Evolutionary conservation across 352 stramenopile genomes (phyloP).

Genomic region (Phytophthora parvispora): DNA sequence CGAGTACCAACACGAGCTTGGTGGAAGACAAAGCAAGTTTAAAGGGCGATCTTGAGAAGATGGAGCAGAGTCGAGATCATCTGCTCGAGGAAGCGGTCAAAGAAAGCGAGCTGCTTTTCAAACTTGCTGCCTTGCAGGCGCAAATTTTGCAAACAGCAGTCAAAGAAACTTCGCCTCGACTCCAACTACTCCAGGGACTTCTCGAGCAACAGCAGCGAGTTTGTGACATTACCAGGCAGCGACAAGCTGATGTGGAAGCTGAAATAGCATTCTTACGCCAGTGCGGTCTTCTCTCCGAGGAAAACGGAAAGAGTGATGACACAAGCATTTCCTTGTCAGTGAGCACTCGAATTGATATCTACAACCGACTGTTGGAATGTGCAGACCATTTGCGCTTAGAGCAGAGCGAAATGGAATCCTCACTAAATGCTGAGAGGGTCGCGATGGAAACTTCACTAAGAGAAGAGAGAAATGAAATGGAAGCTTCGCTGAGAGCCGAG

Average conservation of each 20-base stretch:
- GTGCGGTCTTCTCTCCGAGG: conserved; percentile 13
- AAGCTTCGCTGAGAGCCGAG: not conserved
- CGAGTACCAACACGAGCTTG: conserved; percentile 23
- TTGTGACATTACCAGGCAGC: conserved; percentile 13
- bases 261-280: conserved; percentile 30
- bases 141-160: not conserved
- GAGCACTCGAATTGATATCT: conserved; percentile 33
- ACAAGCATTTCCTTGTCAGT: conserved; percentile 2
- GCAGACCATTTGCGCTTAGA: conserved; percentile 9
- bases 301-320: not conserved
- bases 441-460: not conserved
- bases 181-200: conserved; percentile 39
- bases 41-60: conserved; percentile 14
- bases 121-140: conserved; percentile 12
- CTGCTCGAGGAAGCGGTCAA: conserved; percentile 27
- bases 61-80: conserved; percentile 27
- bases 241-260: conserved; percentile 10
- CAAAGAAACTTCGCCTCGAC: conserved; percentile 9
- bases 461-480: not conserved
- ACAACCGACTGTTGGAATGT: conserved; percentile 32
- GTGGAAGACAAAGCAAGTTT: conserved; percentile 26
- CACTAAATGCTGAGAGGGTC: conserved; percentile 1
- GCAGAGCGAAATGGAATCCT: conserved; percentile 11
- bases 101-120: conserved; percentile 35
- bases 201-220: conserved; percentile 27